Conservation (phyloP, 306 rosid genomes). For the Hippophae rhamnoides region DNA sequence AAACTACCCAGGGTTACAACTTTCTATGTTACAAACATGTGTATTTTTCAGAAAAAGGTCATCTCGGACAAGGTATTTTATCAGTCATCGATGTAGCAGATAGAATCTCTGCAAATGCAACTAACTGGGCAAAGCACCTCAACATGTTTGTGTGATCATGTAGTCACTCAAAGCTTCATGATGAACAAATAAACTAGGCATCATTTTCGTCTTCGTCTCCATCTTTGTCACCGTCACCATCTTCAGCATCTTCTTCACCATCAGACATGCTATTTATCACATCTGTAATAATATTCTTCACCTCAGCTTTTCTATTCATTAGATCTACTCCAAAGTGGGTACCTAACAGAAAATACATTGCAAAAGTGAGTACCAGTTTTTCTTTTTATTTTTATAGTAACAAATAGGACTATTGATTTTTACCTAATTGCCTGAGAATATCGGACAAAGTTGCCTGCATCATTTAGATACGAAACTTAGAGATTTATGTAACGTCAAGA, state of each 20-base stretch:
- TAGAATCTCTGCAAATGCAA: no score
- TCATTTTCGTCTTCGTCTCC: constrained; percentile 14
- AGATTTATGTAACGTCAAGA: not conserved
- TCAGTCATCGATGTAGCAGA: no score
- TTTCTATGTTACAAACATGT: no score
- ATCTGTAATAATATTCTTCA: constrained; percentile 91
- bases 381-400: not conserved
- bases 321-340: constrained; percentile 79
- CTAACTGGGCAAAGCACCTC: no score
- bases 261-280: constrained; percentile 92
- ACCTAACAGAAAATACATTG: constrained; percentile 38
- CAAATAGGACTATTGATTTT: constrained; percentile 7
- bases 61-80: no score
- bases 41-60: no score
- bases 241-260: constrained; percentile 64
- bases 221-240: constrained; percentile 14
- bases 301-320: constrained; percentile 97
- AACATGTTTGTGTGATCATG: no score
- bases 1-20: no score
- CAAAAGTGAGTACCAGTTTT: constrained; percentile 12
- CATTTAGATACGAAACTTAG: constrained; percentile 9
- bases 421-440: constrained; percentile 94
- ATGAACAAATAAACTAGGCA: constrained; percentile 14
- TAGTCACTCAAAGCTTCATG: no score
- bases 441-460: constrained; percentile 95